Percentiles rank a stretch among this genome's conserved stretches.
Evolutionary conservation across 495 filamentous ascomycete genomes (phyloP).

Genomic region (Penicillium canescens): DNA sequence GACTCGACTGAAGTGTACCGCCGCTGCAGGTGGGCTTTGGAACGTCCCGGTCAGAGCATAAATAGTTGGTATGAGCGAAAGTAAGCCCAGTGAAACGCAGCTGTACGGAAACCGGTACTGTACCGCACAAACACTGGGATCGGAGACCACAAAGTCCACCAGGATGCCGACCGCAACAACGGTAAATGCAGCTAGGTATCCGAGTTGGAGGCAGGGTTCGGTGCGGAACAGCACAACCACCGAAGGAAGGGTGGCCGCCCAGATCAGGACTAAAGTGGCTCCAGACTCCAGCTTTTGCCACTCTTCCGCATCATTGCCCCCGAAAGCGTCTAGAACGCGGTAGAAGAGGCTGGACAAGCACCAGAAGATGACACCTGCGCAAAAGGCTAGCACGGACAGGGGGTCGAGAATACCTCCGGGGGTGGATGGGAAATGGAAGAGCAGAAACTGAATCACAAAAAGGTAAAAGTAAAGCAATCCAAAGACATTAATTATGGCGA

Average conservation of each 20-base stretch:
- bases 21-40: background rate
- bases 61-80: conserved; percentile 5
- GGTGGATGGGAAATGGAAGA: background rate
- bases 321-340: too few species aligned
- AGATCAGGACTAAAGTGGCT: too few species aligned
- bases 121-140: background rate
- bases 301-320: too few species aligned
- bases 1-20: conserved; percentile 4
- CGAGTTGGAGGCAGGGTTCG: background rate
- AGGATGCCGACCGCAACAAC: conserved; percentile 4
- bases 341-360: too few species aligned
- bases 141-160: background rate
- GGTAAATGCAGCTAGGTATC: conserved; percentile 1
- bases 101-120: conserved; percentile 6
- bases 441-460: background rate
- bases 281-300: too few species aligned
- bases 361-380: too few species aligned
- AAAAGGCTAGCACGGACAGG: background rate
- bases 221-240: background rate
- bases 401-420: background rate
- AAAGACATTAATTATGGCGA: background rate
- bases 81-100: conserved; percentile 2
- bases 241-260: background rate
- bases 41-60: conserved; percentile 4
- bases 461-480: background rate